Conservation (phyloP, 495 filamentous ascomycete genomes). For the Acidomyces sp. region DNA sequence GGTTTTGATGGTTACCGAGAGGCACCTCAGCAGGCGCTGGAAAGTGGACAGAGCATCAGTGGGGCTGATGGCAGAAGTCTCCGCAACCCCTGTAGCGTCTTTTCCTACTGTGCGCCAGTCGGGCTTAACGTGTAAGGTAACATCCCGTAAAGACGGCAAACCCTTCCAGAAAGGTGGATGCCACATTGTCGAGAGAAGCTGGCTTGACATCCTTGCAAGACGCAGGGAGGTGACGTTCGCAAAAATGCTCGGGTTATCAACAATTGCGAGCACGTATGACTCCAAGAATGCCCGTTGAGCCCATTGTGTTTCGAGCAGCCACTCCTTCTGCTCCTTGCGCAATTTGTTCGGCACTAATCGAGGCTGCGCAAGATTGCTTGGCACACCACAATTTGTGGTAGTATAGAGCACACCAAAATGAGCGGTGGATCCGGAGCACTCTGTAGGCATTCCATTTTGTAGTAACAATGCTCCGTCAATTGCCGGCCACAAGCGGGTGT, state of each 20-base stretch:
- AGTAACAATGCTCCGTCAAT: neutral
- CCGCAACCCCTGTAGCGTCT: no score
- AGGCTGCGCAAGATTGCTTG: neutral
- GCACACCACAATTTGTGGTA: neutral
- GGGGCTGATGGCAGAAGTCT: no score
- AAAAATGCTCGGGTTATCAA: conserved; percentile 36
- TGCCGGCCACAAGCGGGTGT: conserved; percentile 9
- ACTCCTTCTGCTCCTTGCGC: conserved; percentile 40
- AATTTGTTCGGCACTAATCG: conserved; percentile 32
- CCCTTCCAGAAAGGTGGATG: conserved; percentile 39
- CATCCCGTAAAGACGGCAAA: conserved; percentile 31
- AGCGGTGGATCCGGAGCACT: neutral
- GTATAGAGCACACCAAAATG: neutral
- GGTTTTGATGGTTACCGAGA: conserved; percentile 28
- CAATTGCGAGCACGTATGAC: conserved; percentile 40
- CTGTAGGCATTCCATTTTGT: neutral
- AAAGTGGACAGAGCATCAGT: conserved; percentile 31
- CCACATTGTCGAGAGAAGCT: conserved; percentile 33
- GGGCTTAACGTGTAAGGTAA: conserved; percentile 39
- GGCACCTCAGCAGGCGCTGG: conserved; percentile 31
- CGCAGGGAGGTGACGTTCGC: conserved; percentile 33
- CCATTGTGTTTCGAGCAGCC: conserved; percentile 45
- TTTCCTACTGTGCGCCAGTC: conserved; percentile 40
- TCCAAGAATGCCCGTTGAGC: conserved; percentile 45
- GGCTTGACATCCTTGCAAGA: conserved; percentile 40